Evolutionary conservation across 345 rosid species (phyloP).

Genomic region (Eutrema yunnanense): DNA sequence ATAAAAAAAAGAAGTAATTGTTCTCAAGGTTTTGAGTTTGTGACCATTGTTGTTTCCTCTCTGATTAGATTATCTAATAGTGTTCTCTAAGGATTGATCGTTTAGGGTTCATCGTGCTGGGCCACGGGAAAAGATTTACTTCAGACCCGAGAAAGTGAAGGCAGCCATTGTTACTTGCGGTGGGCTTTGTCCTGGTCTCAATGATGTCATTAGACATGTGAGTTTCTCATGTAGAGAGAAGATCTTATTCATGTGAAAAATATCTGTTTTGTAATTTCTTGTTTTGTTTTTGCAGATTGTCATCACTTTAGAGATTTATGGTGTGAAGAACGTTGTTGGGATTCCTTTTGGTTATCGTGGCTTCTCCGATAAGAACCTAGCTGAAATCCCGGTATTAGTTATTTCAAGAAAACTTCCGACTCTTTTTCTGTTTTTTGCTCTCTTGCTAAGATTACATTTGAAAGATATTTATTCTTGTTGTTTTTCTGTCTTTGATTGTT

Average conservation of each 20-base stretch:
- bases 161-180: conserved; percentile 93
- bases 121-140: conserved; percentile 78
- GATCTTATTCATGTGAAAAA: neutral
- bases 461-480: neutral
- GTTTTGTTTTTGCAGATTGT: conserved; percentile 49
- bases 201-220: conserved; percentile 89
- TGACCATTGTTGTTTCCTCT: neutral
- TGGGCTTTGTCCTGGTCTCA: conserved; percentile 94
- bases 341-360: conserved; percentile 92
- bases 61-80: neutral
- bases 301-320: conserved; percentile 78
- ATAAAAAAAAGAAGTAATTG: neutral
- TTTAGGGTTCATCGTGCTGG: conserved; percentile 92
- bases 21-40: neutral
- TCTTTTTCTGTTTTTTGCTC: neutral
- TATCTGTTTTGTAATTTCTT: neutral
- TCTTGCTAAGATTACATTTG: neutral
- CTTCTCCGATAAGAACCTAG: conserved; percentile 51
- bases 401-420: neutral
- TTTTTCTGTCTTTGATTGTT: conserved; percentile 19
- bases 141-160: conserved; percentile 80
- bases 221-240: conserved; percentile 5
- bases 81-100: neutral
- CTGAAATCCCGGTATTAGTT: conserved; percentile 57
- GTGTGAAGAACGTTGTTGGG: conserved; percentile 77